These are phyloP conservation scores for Aegilops tauschii DNA, from an alignment of 176 grass and related monocot species.

Conservation along the genomic window DNA sequence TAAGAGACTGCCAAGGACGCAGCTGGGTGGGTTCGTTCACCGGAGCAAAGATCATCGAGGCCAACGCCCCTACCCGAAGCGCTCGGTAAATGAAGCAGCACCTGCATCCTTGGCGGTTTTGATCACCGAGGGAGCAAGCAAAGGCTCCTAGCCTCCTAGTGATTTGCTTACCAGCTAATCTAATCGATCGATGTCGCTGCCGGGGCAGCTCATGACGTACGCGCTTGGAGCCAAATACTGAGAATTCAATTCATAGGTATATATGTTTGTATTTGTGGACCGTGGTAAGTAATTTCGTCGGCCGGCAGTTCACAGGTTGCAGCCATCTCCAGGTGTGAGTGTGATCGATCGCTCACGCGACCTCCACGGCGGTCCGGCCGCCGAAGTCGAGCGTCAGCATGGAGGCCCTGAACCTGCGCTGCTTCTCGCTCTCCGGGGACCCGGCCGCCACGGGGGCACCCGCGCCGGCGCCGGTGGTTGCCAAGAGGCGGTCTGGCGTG, in stretches of 20 bases:
- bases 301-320: neutral
- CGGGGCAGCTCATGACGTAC: no score
- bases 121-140: no score
- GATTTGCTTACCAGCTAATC: no score
- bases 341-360: neutral
- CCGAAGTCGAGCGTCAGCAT: constrained; percentile 72
- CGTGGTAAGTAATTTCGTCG: neutral
- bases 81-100: neutral
- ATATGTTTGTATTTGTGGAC: neutral
- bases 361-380: constrained; percentile 35
- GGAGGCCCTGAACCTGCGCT: constrained; percentile 52
- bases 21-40: no score
- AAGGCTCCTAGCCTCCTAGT: no score
- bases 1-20: no score
- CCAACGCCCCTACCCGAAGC: no score
- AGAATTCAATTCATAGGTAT: no score
- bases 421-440: constrained; percentile 5
- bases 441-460: neutral
- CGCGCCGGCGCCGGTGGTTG: neutral
- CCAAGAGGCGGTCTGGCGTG: constrained; percentile 40
- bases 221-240: no score
- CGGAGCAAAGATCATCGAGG: no score
- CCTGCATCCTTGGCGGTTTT: neutral
- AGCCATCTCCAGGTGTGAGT: neutral
- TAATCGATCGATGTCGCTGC: no score